Evolutionary conservation across 495 filamentous ascomycete species (phyloP), one percentile per base, ranked within the genome.

Genomic region (Podospora pseudoanserina): DNA sequence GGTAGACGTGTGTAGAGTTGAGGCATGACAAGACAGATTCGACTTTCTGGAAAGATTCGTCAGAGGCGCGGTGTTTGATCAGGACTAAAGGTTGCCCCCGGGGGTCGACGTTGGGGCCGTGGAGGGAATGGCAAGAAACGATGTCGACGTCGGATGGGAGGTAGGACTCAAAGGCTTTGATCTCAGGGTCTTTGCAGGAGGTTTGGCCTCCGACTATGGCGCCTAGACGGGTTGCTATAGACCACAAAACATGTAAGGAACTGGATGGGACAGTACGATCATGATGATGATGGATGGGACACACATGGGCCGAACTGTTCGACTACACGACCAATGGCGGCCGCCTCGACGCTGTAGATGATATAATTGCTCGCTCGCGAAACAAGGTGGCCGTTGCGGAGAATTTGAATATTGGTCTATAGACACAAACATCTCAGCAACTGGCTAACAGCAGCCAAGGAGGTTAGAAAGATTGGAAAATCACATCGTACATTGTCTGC

Each of bases 131-230:
- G 77, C 93, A 97, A 1, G 94, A 97, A 65, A 99, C 87, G 69
- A 99, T 97, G 72, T 96, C 89, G 73, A 97, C 92, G 78, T 98
- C 95, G 54, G 75, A 66, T 3, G 95, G 96, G 19, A 99, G 87
- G 79, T 97, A 85, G 69, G 88, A 87, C 71, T 97, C 93, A 75
- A 99, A 97, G 1, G 94, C 94, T 54, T 88, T 88, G 72, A 98
- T 94, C 79, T 99, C 95, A 3, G 94, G 95, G 61, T 93, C 93
- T 82, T 99, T 99, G 83, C 96, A 98, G 4, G 96, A 98, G 2
- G 95, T 99, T 79, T 99, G 95, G 20, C 95, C 95, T 64, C 95
- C 95, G 53, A 99, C 95, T 68, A 99, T 94, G 57, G 96, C 95
- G 65, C 90, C 89, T 68, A 92, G 84, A 77, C 96, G 97, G 60